Percentiles rank a stretch among this genome's conserved stretches.
Evolutionary conservation across 495 filamentous ascomycete species (phyloP).

Genomic region (Thozetella sp.): DNA sequence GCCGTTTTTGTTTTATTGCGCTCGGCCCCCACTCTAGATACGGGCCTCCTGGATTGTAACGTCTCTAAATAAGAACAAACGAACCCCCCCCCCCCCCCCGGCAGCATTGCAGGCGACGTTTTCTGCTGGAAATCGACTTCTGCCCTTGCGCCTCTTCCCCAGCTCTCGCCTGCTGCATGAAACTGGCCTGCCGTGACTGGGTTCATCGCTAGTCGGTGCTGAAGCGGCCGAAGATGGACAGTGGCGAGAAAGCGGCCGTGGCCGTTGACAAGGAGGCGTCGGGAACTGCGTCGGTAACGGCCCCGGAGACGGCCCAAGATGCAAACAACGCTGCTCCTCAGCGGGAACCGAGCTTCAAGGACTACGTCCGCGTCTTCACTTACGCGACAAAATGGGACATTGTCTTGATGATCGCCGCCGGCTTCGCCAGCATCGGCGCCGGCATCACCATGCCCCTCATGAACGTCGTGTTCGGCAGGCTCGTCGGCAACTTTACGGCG

Average conservation of each 20-base stretch:
- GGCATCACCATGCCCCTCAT: conserved; percentile 35
- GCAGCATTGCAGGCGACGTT: no score
- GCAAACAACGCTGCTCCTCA: conserved; percentile 34
- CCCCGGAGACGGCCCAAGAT: conserved; percentile 1
- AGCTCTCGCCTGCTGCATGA: no score
- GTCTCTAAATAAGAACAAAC: no score
- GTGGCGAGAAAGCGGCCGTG: background rate
- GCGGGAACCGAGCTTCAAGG: conserved; percentile 38
- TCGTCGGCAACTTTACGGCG: conserved; percentile 28
- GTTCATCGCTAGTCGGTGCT: no score
- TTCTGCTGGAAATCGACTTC: no score
- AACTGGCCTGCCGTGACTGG: no score
- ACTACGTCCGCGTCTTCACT: conserved; percentile 43
- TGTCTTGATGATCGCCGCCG: conserved; percentile 33
- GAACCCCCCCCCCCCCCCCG: no score
- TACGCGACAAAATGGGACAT: conserved; percentile 45
- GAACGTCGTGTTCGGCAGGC: conserved; percentile 35
- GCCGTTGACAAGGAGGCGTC: background rate
- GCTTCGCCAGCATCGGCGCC: conserved; percentile 28
- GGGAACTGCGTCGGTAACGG: background rate
- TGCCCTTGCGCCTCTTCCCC: no score
- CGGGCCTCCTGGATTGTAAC: no score
- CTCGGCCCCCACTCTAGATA: no score
- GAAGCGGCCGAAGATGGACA: no score
- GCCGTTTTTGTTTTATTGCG: no score